Evolutionary conservation across 495 filamentous ascomycete species (phyloP).

Genomic region (Penicillium samsonianum): DNA sequence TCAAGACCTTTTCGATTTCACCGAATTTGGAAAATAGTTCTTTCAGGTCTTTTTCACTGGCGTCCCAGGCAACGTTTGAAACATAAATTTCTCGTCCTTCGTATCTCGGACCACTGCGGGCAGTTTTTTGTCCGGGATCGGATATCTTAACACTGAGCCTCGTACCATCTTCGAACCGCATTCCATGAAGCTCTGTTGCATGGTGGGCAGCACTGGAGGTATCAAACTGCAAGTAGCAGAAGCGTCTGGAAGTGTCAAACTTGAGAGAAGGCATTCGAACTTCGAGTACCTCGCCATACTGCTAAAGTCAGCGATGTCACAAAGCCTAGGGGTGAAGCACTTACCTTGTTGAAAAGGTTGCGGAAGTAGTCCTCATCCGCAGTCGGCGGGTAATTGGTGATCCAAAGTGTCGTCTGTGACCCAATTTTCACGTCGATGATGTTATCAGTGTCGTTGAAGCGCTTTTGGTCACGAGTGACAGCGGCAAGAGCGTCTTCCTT

Average conservation of each 20-base stretch:
- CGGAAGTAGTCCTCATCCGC: slow-evolving; percentile 82
- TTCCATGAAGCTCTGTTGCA: slow-evolving; percentile 71
- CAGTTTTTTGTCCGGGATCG: slow-evolving; percentile 72
- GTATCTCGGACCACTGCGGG: slow-evolving; percentile 74
- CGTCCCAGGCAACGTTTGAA: slow-evolving; percentile 66
- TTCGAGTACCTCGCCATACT: slow-evolving; percentile 79
- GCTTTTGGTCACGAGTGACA: slow-evolving; percentile 76
- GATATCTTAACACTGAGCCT: slow-evolving; percentile 79
- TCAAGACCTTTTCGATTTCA: slow-evolving; percentile 64
- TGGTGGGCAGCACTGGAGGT: slow-evolving; percentile 61
- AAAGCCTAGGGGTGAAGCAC: slow-evolving; percentile 14
- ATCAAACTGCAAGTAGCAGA: slow-evolving; percentile 90
- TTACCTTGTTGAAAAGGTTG: slow-evolving; percentile 66
- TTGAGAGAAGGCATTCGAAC: slow-evolving; percentile 90
- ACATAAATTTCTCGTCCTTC: slow-evolving; percentile 90
- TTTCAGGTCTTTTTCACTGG: slow-evolving; percentile 65
- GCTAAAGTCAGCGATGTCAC: slow-evolving; percentile 17
- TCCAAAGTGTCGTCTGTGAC: slow-evolving; percentile 76
- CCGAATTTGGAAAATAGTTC: slow-evolving; percentile 75
- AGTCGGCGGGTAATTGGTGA: slow-evolving; percentile 86
- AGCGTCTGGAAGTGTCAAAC: slow-evolving; percentile 81
- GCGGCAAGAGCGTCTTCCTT: slow-evolving; percentile 79
- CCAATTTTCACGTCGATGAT: slow-evolving; percentile 72
- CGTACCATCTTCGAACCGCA: slow-evolving; percentile 61
- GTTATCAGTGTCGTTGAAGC: slow-evolving; percentile 57